Base-by-base conservation (phyloP, 2,329 filamentous ascomycete genomes). In the Chrysoporthe puriensis region DNA sequence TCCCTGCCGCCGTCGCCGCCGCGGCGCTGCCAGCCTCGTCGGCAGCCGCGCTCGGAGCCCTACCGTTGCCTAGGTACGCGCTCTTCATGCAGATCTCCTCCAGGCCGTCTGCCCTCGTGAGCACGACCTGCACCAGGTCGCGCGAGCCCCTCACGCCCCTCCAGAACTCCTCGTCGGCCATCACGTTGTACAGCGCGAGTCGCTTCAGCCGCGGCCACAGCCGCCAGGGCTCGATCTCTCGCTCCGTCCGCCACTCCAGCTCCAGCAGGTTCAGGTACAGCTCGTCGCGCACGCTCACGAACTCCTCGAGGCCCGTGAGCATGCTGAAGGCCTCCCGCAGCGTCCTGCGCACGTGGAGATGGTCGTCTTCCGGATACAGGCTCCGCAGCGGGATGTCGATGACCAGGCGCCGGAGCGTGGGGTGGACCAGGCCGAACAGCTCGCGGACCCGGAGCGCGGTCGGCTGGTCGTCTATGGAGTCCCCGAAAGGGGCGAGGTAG, bases 311-410 rank as follows among this genome's bases (percentile, higher is more conserved):
- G 43, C 71, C 74, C 50, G 77, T 74, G 0, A 86, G 77, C 58
- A 77, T 73, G 70, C 76, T 73, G 66, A 86, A 84, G 0, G 81
- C 83, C n/a, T 81, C 77, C 13, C 79, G 78, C 8, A 86, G 77
- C 4, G 78, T 79, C 40, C 73, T 76, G 50, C 78, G 76, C 57
- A 82, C 75, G 66, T 73, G 73, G 73, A 80, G 72, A 66, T 79
- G 77, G 66, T 85, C 82, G 42, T 83, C 77, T 34, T 78, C 76
- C 1, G 77, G 78, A 40, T 80, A 77, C 18, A 84, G 74, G 63
- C 76, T 81, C 32, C 79, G 76, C 58, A 85, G 79, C 7, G 83
- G 83, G 70, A 85, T 83, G 67, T 83, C 77, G 54, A 86, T 78
- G 59, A 85, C 77, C 7, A 86, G 77, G 26, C 81, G 80, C 56